These are phyloP conservation scores for Russula sp. DNA, from an alignment of 768 basidiomycete genomes.

Conservation along the genomic window DNA sequence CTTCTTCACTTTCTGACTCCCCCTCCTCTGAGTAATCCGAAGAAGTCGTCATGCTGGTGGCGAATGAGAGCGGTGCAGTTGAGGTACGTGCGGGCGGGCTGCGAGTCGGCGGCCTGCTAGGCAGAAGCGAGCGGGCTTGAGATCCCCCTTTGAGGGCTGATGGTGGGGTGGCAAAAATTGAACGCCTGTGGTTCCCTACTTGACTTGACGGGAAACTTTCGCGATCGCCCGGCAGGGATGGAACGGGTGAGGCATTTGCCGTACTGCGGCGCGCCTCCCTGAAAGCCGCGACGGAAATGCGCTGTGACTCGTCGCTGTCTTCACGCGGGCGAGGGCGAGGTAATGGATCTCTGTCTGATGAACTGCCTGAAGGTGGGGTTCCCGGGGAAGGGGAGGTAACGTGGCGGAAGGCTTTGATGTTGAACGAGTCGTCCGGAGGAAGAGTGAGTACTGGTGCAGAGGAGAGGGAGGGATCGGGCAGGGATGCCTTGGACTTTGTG, in stretches of 20 bases:
- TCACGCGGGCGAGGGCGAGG: slow-evolving; percentile 51
- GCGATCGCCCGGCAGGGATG: slow-evolving; percentile 31
- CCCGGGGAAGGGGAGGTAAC: slow-evolving; percentile 40
- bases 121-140: slow-evolving; percentile 6
- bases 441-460: slow-evolving; percentile 31
- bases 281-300: slow-evolving; percentile 79
- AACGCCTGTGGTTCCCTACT: slow-evolving; percentile 23
- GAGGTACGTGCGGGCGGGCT: slow-evolving; percentile 25
- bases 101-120: slow-evolving; percentile 3
- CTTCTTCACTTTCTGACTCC: slow-evolving; percentile 38
- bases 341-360: slow-evolving; percentile 33
- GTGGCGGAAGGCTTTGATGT: slow-evolving; percentile 72
- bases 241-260: slow-evolving; percentile 58
- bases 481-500: slow-evolving; percentile 41
- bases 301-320: slow-evolving; percentile 62
- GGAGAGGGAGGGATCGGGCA: slow-evolving; percentile 31
- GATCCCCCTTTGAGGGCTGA: background rate
- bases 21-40: slow-evolving; percentile 39
- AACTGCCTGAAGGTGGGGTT: slow-evolving; percentile 30
- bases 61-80: slow-evolving; percentile 30
- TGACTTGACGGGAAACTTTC: slow-evolving; percentile 12
- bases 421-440: slow-evolving; percentile 50
- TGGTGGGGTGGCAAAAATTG: slow-evolving; percentile 9
- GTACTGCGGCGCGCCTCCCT: slow-evolving; percentile 67
- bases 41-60: slow-evolving; percentile 36